A percentile compares a stretch with the other conserved stretches of the same genome.
phyloP scores from a whole-genome alignment of 768 basidiomycete genomes.

The Pleurotus tuoliensis region DNA sequence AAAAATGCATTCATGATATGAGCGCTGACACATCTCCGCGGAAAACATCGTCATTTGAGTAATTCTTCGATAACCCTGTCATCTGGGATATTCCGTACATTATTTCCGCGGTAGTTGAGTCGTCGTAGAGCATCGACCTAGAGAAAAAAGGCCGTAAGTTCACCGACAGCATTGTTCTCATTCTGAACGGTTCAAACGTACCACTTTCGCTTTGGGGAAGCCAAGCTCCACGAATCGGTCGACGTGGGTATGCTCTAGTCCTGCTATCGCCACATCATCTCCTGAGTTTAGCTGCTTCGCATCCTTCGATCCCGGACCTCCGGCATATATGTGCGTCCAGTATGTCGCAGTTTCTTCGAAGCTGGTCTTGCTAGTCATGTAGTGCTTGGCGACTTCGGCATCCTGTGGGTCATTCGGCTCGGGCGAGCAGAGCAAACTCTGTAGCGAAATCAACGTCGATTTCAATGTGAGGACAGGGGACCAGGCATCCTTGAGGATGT shows the following conservation, averaged over 20 bases:
- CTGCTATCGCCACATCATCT: conserved; percentile 73
- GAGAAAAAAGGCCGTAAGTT: not conserved
- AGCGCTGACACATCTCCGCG: not conserved
- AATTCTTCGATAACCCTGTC: conserved; percentile 86
- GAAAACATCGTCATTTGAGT: conserved; percentile 41
- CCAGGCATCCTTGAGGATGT: conserved; percentile 89
- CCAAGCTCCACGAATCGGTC: conserved; percentile 81
- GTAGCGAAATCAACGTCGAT: conserved; percentile 91
- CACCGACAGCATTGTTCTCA: not conserved
- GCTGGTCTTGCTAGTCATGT: conserved; percentile 78
- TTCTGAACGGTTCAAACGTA: conserved; percentile 32
- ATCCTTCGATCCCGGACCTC: conserved; percentile 50
- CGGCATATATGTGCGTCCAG: conserved; percentile 93
- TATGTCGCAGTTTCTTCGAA: conserved; percentile 93
- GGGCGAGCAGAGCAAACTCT: conserved; percentile 88
- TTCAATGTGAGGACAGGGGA: conserved; percentile 94
- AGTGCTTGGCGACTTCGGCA: conserved; percentile 97
- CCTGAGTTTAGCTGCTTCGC: conserved; percentile 48
- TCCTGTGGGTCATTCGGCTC: conserved; percentile 97
- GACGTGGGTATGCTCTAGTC: conserved; percentile 80
- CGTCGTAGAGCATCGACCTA: conserved; percentile 87
- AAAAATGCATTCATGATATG: not conserved
- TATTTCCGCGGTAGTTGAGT: conserved; percentile 83
- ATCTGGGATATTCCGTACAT: conserved; percentile 75
- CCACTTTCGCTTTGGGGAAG: conserved; percentile 81